Base-by-base conservation (phyloP, 1,284 basidiomycete genomes). In the Macrocystidia cucumis region DNA sequence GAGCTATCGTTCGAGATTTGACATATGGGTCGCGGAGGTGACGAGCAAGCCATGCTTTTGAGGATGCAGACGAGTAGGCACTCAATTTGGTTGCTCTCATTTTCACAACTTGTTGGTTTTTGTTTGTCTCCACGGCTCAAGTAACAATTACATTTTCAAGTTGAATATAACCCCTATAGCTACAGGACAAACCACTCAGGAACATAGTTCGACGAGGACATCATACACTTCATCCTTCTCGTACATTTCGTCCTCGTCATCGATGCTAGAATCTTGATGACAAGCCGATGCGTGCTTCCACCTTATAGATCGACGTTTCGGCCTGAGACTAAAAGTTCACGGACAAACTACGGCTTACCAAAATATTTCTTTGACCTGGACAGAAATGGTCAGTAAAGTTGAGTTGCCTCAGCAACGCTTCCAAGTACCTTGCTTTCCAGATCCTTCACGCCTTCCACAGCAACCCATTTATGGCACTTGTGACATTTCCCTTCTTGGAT, bases 201-300 rank as follows among this genome's bases (percentile, higher is more conserved):
- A n/a, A n/a, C 23, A 25, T 12, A 42, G 35, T 19, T 29, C 29
- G 5, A 36, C 21, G 13, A 51, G 34, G 1, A 31, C 35, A 16
- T 44, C 42, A 28, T 55, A 59, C 9, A 67, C 55, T 9, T 49
- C 42, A 37, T 69, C 65, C 35, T 56, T 43, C 46, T 65, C 62
- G 35, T 53, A 79, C 36, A 70, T 57, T 47, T 77, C 71, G 29
- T 57, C 45, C 38, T 83, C 78, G 13, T 74, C 76, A 1, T 57
- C 51, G 29, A 81, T 55, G 9, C 57, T 65, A 2, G 68, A 70
- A 17, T 69, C 68, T 40, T 72, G 69, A 45, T 87, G 84, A 45
- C 83, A 87, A 8, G 66, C 42, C 1, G 78, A 78, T 14, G 84
- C 82, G 46, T 87, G 84, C 54, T 87, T 87, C 83, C 81, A 89